A percentile compares a stretch with the other conserved stretches of the same genome.
These are phyloP conservation scores for Phaffia rhodozyma DNA, from an alignment of 1,284 basidiomycete genomes.

Conservation along the genomic window DNA sequence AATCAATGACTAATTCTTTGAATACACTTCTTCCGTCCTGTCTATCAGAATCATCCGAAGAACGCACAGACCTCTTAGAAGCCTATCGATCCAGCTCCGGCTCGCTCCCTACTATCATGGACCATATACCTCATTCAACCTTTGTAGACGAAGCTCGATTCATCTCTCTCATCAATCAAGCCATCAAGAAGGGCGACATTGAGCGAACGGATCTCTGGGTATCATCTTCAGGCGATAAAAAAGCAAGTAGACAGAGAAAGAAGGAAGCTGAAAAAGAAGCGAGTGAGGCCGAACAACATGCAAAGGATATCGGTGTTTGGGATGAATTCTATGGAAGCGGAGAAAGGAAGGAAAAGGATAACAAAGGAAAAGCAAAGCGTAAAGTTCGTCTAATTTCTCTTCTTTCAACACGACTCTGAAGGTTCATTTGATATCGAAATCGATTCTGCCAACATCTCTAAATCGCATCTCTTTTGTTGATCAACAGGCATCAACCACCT, in stretches of 20 bases:
- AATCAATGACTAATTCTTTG: not conserved
- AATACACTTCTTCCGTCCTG: not conserved
- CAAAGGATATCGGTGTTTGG: constrained; percentile 82
- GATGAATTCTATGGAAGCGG: constrained; percentile 86
- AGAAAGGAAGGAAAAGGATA: constrained; percentile 39
- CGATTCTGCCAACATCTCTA: no score
- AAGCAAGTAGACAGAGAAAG: constrained; percentile 58
- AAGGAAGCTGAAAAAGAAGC: constrained; percentile 67
- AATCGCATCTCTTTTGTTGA: no score
- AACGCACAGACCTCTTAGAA: constrained; percentile 58
- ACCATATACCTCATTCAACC: constrained; percentile 68
- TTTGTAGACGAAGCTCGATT: constrained; percentile 69
- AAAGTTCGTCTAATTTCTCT: constrained; percentile 20
- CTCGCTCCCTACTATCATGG: constrained; percentile 64
- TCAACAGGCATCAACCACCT: no score
- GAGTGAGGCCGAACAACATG: constrained; percentile 67
- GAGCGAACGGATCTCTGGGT: constrained; percentile 53
- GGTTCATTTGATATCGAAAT: not conserved
- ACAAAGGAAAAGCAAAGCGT: constrained; percentile 36
- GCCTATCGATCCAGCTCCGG: constrained; percentile 60
- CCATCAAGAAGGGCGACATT: constrained; percentile 52
- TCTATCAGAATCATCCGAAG: constrained; percentile 62
- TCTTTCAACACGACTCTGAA: no score
- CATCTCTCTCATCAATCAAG: constrained; percentile 51
- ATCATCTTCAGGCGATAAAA: constrained; percentile 55